These are phyloP conservation scores for Rhizopogon sp. DNA, from an alignment of 768 basidiomycete genomes.

Conservation along the genomic window DNA sequence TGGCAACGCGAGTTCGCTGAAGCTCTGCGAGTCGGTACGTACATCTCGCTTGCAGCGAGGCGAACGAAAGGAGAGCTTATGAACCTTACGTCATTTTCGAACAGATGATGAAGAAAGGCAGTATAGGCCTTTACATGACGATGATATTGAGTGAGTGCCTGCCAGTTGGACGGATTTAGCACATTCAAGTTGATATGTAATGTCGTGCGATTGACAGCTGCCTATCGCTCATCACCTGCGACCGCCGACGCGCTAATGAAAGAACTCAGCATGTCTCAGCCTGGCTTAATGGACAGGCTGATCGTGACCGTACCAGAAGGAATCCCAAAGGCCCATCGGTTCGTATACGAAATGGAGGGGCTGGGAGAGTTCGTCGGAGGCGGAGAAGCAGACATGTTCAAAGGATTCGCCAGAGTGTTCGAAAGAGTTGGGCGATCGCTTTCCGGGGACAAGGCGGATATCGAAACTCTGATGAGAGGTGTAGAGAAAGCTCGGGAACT, in stretches of 20 bases:
- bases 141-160: slow-evolving; percentile 42
- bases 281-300: slow-evolving; percentile 37
- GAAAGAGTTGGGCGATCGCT: slow-evolving; percentile 33
- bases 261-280: slow-evolving; percentile 44
- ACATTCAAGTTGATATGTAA: neutral
- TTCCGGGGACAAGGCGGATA: slow-evolving; percentile 28
- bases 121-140: slow-evolving; percentile 43
- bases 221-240: slow-evolving; percentile 47
- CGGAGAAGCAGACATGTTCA: slow-evolving; percentile 37
- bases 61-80: too few species aligned
- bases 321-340: slow-evolving; percentile 56
- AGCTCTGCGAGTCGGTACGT: slow-evolving; percentile 55
- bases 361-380: slow-evolving; percentile 47
- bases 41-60: neutral
- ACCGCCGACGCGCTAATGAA: slow-evolving; percentile 47
- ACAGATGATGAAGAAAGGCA: slow-evolving; percentile 50
- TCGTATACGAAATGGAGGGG: slow-evolving; percentile 56
- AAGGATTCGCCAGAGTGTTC: slow-evolving; percentile 40
- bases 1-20: slow-evolving; percentile 51
- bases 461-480: slow-evolving; percentile 34
- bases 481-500: slow-evolving; percentile 33
- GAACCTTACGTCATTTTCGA: neutral
- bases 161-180: neutral
- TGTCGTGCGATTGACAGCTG: slow-evolving; percentile 28
- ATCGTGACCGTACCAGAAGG: slow-evolving; percentile 36